Base-by-base conservation (phyloP, 345 rosid genomes). In the Gossypium stocksii region DNA sequence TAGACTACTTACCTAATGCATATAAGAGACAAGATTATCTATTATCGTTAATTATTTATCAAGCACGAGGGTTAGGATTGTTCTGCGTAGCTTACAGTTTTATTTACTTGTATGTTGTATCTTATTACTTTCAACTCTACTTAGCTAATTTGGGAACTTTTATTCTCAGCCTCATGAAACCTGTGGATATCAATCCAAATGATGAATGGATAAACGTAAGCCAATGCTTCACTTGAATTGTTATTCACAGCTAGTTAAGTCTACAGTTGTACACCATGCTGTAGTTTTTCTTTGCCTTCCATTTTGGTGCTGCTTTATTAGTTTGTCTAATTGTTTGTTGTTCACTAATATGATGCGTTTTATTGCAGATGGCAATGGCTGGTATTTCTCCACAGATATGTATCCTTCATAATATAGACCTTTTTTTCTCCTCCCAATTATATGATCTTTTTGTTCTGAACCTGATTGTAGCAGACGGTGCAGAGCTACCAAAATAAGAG, bases 141-240 rank as follows among this genome's bases (percentile, higher is more conserved):
- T 66, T 73, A 64, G 77, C 77, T 80, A 58, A 52, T 61, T 52
- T 76, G 76, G 52, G 34, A 78, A 78, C 79, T 60, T 72, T 48
- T 5, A 71, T 82, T 78, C 74, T 60, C 89, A 95, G 99, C 80
- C 88, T 82, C 17, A 82, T 91, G 93, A 95, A 89, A 83, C 92
- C 97, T 69, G 87, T 93, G 87, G 97, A 95, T 72, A 82, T 90
- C 85, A 93, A 87, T 81, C 97, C 99, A 75, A 90, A 87, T 86
- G 97, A 95, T 58, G 98, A 95, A 81, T 95, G 99, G 99, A 77
- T 87, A 70, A 93, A 91, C 87, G 99, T 95, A 91, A 90, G 99
- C 54, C 54, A 74, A 45, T 45, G 27, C 59, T 69, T 45, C n/a
- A 10, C 66, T 74, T 43, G 43, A 53, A 60, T 27, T 74, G 43